Conservation (phyloP, 352 stramenopile genomes). For the Phytophthora pinifolia region DNA sequence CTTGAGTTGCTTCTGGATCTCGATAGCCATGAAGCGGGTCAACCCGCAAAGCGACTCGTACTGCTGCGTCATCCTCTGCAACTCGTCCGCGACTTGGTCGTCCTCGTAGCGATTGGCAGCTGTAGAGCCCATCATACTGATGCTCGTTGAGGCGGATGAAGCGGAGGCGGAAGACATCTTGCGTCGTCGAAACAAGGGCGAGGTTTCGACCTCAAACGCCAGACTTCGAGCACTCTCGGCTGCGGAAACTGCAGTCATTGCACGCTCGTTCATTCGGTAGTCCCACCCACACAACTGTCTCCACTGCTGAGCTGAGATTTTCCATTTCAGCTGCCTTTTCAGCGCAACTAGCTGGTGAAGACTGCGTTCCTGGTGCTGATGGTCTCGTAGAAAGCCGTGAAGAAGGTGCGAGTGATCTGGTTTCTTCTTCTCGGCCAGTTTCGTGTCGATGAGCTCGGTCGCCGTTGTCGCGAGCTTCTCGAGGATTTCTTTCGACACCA, state of each 20-base stretch:
- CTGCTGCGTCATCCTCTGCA: constrained; percentile 47
- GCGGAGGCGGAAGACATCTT: constrained; percentile 29
- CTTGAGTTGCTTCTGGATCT: constrained; percentile 39
- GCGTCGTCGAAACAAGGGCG: constrained; percentile 41
- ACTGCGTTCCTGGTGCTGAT: constrained; percentile 16
- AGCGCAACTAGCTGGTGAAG: constrained; percentile 47
- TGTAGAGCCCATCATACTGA: constrained; percentile 38
- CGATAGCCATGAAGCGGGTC: constrained; percentile 34
- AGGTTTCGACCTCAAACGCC: constrained; percentile 47
- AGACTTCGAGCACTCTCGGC: constrained; percentile 36
- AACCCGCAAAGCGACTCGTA: constrained; percentile 47
- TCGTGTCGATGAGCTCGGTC: constrained; percentile 39
- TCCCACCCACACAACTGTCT: constrained; percentile 56
- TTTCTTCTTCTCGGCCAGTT: constrained; percentile 41
- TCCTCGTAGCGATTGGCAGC: constrained; percentile 38
- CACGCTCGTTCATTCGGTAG: constrained; percentile 47
- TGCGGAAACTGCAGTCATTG: constrained; percentile 42
- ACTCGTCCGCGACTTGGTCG: constrained; percentile 47
- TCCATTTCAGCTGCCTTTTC: constrained; percentile 63
- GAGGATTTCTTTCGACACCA: constrained; percentile 63
- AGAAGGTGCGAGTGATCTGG: constrained; percentile 41
- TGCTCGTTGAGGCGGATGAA: constrained; percentile 39
- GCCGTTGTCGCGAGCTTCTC: constrained; percentile 47
- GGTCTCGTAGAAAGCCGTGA: constrained; percentile 16
- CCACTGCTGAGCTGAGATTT: constrained; percentile 61